Percentiles rank a stretch among this genome's conserved stretches.
phyloP scores from a whole-genome alignment of 2,329 filamentous ascomycete species.

The Tricladium varicosporioides region DNA sequence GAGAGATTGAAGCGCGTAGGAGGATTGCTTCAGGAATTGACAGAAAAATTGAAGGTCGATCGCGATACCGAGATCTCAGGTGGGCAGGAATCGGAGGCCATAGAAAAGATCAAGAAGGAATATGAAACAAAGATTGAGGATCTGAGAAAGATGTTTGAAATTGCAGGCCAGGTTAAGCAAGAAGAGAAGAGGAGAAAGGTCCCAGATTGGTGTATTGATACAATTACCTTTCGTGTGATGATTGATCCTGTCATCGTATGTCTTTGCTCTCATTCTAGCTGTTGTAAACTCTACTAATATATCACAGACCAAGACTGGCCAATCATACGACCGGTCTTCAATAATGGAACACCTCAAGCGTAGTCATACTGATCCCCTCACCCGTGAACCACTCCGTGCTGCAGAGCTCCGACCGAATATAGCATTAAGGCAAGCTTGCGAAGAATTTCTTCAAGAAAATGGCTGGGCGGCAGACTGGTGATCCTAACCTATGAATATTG shows the following conservation, averaged over 20 bases:
- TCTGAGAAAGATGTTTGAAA: constrained; percentile 51
- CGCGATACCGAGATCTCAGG: constrained; percentile 42
- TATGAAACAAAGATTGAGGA: constrained; percentile 45
- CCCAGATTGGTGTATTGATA: constrained; percentile 75
- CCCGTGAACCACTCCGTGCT: constrained; percentile 67
- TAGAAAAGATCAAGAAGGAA: constrained; percentile 39
- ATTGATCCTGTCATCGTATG: constrained; percentile 57
- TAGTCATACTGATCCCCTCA: constrained; percentile 76
- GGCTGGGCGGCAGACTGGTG: constrained; percentile 93
- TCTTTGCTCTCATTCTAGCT: constrained; percentile 3
- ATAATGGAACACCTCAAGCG: constrained; percentile 83
- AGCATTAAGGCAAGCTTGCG: constrained; percentile 75
- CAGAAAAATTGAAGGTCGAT: constrained; percentile 49
- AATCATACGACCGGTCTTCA: constrained; percentile 84
- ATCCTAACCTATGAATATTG: not conserved
- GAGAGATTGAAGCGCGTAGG: constrained; percentile 53
- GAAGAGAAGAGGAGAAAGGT: constrained; percentile 45
- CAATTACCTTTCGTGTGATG: constrained; percentile 73
- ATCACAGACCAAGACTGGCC: constrained; percentile 72
- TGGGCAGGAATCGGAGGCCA: constrained; percentile 44
- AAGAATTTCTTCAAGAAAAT: constrained; percentile 81
- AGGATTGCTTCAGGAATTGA: constrained; percentile 59
- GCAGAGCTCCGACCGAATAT: constrained; percentile 79
- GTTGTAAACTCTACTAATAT: constrained; percentile 3
- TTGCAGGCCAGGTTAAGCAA: constrained; percentile 43